phyloP scores from a whole-genome alignment of 73 alveolate genomes.

The Tetrahymena elliotti region DNA sequence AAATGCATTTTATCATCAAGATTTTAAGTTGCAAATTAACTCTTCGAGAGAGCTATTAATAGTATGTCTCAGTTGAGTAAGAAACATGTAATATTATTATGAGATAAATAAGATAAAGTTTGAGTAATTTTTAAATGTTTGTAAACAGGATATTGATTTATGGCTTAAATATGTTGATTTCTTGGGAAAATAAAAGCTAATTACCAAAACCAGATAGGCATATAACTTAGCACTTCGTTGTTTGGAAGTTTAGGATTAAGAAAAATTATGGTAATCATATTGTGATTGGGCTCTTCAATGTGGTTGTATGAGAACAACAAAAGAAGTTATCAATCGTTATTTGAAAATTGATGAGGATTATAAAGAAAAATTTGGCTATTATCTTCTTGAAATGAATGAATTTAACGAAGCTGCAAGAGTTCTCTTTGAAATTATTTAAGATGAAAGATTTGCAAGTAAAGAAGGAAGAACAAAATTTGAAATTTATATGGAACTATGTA shows the following conservation, averaged over 20 bases:
- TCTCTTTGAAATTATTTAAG: conserved; percentile 71
- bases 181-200: conserved; percentile 51
- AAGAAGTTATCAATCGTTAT: conserved; percentile 68
- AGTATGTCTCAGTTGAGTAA: conserved; percentile 48
- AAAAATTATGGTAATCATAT: conserved; percentile 76
- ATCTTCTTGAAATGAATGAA: conserved; percentile 55
- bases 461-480: conserved; percentile 74
- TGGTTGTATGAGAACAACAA: conserved; percentile 25
- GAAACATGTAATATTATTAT: not conserved
- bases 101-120: not conserved
- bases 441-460: conserved; percentile 69
- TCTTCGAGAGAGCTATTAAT: conserved; percentile 73
- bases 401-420: conserved; percentile 66
- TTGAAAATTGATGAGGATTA: conserved; percentile 67
- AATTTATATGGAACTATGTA: conserved; percentile 83
- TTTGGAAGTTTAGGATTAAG: conserved; percentile 90
- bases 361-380: conserved; percentile 80
- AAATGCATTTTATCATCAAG: conserved; percentile 35
- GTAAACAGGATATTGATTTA: conserved; percentile 80
- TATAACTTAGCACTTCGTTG: conserved; percentile 78
- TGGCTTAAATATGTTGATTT: conserved; percentile 88
- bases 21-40: conserved; percentile 57
- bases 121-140: not conserved
- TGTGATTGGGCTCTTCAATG: conserved; percentile 63
- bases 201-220: conserved; percentile 75